Conservation (phyloP, 106 monocot genomes). For the Allium fistulosum region DNA sequence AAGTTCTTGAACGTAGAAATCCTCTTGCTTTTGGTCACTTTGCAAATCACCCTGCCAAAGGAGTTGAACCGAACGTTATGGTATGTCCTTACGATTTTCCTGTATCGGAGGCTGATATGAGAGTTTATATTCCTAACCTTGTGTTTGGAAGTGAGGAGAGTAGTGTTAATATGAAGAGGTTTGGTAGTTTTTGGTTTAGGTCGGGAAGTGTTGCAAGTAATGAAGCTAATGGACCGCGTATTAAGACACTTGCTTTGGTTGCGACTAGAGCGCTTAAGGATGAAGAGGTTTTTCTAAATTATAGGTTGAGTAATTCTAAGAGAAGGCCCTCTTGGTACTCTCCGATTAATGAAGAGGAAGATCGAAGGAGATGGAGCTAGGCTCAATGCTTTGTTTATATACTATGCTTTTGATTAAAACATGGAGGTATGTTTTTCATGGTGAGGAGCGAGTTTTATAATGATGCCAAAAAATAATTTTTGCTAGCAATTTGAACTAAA, state of each 20-base stretch:
- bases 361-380: slow-evolving; percentile 77
- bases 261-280: slow-evolving; percentile 53
- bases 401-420: too few species aligned
- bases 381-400: background rate
- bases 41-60: slow-evolving; percentile 85
- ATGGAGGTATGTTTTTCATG: too few species aligned
- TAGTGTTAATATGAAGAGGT: slow-evolving; percentile 56
- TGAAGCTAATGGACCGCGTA: slow-evolving; percentile 13
- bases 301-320: slow-evolving; percentile 78
- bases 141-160: slow-evolving; percentile 57
- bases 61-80: slow-evolving; percentile 68
- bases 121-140: slow-evolving; percentile 75
- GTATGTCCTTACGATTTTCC: slow-evolving; percentile 96
- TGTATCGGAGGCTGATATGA: slow-evolving; percentile 50
- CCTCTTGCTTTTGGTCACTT: slow-evolving; percentile 94
- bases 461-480: too few species aligned
- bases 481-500: too few species aligned
- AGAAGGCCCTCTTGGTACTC: slow-evolving; percentile 75
- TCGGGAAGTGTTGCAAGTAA: slow-evolving; percentile 16
- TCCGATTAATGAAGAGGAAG: slow-evolving; percentile 91
- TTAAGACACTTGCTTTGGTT: slow-evolving; percentile 74
- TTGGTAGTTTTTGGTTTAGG: slow-evolving; percentile 86
- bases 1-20: slow-evolving; percentile 71
- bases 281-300: slow-evolving; percentile 84
- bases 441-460: too few species aligned